These are phyloP conservation scores for Castanopsis chinensis DNA, from an alignment of 306 rosid species.

Conservation along the genomic window DNA sequence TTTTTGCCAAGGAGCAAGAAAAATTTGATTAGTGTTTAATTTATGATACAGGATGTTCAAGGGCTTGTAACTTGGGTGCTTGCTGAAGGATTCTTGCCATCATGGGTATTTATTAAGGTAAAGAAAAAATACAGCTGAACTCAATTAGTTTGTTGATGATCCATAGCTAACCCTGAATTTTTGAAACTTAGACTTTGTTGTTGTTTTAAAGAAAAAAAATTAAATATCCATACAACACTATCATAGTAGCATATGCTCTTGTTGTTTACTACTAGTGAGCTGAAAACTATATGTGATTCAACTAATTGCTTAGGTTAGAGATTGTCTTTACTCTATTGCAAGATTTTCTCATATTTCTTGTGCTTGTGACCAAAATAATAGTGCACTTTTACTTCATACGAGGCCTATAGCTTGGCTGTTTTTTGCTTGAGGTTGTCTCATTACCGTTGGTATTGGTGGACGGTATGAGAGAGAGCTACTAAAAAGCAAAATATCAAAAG, in stretches of 20 bases:
- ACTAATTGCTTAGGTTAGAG: background rate
- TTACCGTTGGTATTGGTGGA: background rate
- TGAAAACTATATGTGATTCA: background rate
- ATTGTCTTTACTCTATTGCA: background rate
- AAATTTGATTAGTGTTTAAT: slow-evolving; percentile 14
- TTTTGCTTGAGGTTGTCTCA: background rate
- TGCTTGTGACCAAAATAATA: background rate
- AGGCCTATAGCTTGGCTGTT: background rate
- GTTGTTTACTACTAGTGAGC: background rate
- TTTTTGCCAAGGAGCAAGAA: background rate
- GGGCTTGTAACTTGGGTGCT: slow-evolving; percentile 96
- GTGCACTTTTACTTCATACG: background rate
- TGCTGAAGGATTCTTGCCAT: slow-evolving; percentile 91
- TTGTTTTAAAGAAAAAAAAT: slow-evolving; percentile 3
- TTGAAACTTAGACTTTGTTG: no score
- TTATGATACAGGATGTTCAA: slow-evolving; percentile 74
- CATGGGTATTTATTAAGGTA: slow-evolving; percentile 95
- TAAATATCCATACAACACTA: background rate
- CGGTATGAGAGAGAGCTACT: background rate
- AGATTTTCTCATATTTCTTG: background rate
- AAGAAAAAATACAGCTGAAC: background rate
- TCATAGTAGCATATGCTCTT: background rate
- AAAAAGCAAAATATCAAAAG: background rate
- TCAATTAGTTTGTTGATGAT: no score
- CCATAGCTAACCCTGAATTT: no score